phyloP scores from a whole-genome alignment of 2,329 filamentous ascomycete genomes.

The Colletotrichum sansevieriae region DNA sequence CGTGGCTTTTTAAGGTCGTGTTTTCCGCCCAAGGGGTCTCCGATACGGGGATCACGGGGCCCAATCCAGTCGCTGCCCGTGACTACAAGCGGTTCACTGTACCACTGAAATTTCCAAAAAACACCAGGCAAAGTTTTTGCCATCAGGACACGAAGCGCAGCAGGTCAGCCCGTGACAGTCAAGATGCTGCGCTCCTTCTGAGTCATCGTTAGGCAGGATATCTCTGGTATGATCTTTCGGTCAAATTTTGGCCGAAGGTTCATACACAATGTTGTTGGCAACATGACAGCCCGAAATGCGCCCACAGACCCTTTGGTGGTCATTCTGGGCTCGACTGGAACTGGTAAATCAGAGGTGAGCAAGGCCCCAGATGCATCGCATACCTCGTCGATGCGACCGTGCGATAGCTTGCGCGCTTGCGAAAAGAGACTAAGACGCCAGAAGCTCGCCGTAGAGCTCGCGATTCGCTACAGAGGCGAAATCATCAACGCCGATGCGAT shows the following conservation, averaged over 20 bases:
- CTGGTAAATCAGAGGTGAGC: conserved; percentile 89
- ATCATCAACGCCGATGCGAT: conserved; percentile 98
- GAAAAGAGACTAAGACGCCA: neutral
- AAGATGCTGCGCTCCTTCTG: conserved; percentile 22
- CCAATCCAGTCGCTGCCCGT: conserved; percentile 32
- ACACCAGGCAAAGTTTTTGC: conserved; percentile 3
- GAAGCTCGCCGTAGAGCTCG: conserved; percentile 90
- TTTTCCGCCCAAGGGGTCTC: conserved; percentile 31
- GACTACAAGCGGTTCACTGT: neutral
- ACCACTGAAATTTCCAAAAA: conserved; percentile 5
- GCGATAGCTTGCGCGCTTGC: neutral
- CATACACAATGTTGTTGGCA: conserved; percentile 46
- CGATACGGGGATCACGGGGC: neutral
- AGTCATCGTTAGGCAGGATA: conserved; percentile 23
- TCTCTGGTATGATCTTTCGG: conserved; percentile 37
- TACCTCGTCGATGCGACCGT: neutral
- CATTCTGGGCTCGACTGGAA: conserved; percentile 90
- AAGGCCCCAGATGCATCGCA: neutral
- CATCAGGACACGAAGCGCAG: conserved; percentile 22
- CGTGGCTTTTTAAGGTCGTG: neutral
- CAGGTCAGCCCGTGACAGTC: conserved; percentile 5
- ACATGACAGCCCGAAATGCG: conserved; percentile 43
- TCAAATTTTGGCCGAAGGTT: conserved; percentile 32
- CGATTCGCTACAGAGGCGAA: conserved; percentile 86
- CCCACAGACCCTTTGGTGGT: conserved; percentile 77